Conservation (phyloP, 495 filamentous ascomycete species). For the Xylaria flabelliformis region DNA sequence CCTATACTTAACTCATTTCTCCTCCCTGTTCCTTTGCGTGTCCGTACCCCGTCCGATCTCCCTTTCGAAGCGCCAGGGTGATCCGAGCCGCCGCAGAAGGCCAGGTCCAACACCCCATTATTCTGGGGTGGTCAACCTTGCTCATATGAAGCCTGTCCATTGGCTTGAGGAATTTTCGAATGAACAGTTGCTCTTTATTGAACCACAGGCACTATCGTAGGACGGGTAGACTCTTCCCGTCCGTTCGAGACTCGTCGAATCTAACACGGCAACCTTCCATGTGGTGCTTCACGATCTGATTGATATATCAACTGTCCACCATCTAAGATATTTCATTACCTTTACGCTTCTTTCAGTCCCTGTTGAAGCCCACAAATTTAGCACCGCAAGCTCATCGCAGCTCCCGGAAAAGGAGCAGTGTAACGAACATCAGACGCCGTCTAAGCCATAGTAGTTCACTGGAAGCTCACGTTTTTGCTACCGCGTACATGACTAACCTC, state of each 20-base stretch:
- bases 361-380: neutral
- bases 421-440: constrained; percentile 13
- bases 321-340: neutral
- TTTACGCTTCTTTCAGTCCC: neutral
- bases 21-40: constrained; percentile 20
- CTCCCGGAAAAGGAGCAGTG: neutral
- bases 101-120: constrained; percentile 29
- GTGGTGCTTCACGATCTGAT: neutral
- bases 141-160: constrained; percentile 21
- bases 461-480: neutral
- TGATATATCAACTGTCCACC: neutral
- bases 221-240: constrained; percentile 13
- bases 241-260: neutral
- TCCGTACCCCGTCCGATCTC: constrained; percentile 24
- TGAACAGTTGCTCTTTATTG: constrained; percentile 6
- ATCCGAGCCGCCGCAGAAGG: constrained; percentile 26
- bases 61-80: constrained; percentile 29
- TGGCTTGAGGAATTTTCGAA: constrained; percentile 14
- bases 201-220: constrained; percentile 1
- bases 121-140: constrained; percentile 27
- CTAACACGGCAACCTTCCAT: constrained; percentile 11
- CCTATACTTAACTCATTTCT: constrained; percentile 27
- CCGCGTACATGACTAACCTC: constrained; percentile 5
- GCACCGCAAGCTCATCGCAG: neutral
- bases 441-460: neutral